Percentiles rank a stretch among this genome's conserved stretches.
Evolutionary conservation across 192 early-diverging fungal species (phyloP).

Genomic region (Piromyces finnis): DNA sequence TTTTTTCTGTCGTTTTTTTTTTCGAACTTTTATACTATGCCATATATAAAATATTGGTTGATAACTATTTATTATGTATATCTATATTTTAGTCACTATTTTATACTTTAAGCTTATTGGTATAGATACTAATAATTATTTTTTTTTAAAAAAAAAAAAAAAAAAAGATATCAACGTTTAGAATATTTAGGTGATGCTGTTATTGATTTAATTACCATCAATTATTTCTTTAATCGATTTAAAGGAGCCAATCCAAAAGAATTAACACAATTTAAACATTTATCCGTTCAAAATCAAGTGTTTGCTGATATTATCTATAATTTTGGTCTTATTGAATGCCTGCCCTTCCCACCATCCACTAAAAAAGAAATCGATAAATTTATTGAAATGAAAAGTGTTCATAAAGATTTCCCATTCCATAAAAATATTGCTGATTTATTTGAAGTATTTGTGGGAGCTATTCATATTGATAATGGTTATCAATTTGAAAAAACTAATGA

Average conservation of each 20-base stretch:
- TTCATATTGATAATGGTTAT: background rate
- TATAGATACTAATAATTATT: too few relatives aligned
- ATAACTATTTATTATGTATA: too few relatives aligned
- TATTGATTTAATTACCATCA: background rate
- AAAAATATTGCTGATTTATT: background rate
- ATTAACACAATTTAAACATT: background rate
- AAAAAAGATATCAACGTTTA: background rate
- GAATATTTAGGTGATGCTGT: background rate
- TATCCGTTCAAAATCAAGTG: background rate
- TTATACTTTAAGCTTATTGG: too few relatives aligned
- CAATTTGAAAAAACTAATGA: background rate
- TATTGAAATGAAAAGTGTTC: too few relatives aligned
- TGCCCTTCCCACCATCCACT: background rate
- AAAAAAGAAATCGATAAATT: background rate
- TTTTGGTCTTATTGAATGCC: background rate
- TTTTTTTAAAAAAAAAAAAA: too few relatives aligned
- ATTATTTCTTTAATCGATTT: background rate
- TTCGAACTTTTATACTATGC: too few relatives aligned
- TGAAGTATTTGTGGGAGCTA: background rate
- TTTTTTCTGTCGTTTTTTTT: too few relatives aligned
- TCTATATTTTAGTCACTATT: too few relatives aligned
- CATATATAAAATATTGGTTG: too few relatives aligned
- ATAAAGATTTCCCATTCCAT: background rate
- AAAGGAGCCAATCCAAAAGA: background rate
- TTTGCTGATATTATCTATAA: background rate